phyloP scores from a whole-genome alignment of 495 filamentous ascomycete genomes.

The Trichoderma erinaceum region DNA sequence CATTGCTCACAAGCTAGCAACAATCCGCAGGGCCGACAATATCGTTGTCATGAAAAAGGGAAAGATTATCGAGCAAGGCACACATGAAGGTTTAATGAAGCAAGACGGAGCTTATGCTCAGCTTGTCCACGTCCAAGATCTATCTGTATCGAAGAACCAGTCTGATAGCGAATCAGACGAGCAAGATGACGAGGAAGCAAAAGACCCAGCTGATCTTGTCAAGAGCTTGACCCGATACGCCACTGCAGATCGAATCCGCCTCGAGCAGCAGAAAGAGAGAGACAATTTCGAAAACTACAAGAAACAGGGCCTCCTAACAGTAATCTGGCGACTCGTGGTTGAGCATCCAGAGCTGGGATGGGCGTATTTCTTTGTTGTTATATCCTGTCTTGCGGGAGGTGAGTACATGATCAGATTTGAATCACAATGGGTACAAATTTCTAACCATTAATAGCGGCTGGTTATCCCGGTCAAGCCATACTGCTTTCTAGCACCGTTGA shows the following conservation, averaged over 20 bases:
- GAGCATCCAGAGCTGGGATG: constrained; percentile 15
- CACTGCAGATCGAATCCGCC: constrained; percentile 8
- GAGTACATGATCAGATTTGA: constrained; percentile 13
- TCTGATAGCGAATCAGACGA: constrained; percentile 13
- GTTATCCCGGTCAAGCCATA: constrained; percentile 15
- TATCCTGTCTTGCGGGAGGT: constrained; percentile 14
- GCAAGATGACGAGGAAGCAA: not conserved
- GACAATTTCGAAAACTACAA: constrained; percentile 16
- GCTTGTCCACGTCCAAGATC: constrained; percentile 42
- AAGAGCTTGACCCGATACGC: constrained; percentile 9
- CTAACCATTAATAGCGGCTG: constrained; percentile 20
- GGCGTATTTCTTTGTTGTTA: constrained; percentile 4
- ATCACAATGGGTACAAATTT: constrained; percentile 1
- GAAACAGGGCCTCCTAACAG: constrained; percentile 4
- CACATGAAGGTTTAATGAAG: constrained; percentile 54
- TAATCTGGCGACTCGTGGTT: constrained; percentile 10
- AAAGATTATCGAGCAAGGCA: constrained; percentile 56
- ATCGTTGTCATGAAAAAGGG: constrained; percentile 61
- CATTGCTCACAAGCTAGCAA: constrained; percentile 63
- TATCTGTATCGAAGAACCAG: constrained; percentile 49
- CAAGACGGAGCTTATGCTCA: constrained; percentile 40
- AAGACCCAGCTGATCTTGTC: constrained; percentile 9
- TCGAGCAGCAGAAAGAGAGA: constrained; percentile 12
- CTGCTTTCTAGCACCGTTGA: constrained; percentile 9
- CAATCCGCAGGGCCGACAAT: constrained; percentile 60